These are phyloP conservation scores for Linum trigynum DNA, from an alignment of 345 rosid species.

Conservation along the genomic window DNA sequence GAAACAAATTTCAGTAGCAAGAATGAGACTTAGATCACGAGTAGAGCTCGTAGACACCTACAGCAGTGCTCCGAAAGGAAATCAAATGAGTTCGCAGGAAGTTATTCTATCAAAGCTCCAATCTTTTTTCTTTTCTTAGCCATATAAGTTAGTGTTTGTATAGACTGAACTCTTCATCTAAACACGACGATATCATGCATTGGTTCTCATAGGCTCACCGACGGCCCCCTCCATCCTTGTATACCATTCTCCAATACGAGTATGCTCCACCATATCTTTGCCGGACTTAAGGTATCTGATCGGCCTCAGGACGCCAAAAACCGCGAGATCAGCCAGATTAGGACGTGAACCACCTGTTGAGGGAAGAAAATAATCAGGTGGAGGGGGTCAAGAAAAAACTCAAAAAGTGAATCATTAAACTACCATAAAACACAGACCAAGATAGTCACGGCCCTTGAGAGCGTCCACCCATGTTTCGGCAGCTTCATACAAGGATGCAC, in stretches of 20 bases:
- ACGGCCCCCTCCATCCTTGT: conserved; percentile 60
- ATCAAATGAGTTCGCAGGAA: neutral
- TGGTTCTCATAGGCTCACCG: conserved; percentile 51
- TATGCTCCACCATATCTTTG: conserved; percentile 84
- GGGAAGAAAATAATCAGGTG: neutral
- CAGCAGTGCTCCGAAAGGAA: neutral
- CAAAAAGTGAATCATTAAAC: neutral
- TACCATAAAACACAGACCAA: conserved; percentile 30
- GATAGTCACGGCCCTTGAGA: conserved; percentile 55
- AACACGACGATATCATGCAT: conserved; percentile 15
- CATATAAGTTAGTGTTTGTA: neutral
- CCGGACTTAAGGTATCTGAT: conserved; percentile 70
- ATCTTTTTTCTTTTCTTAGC: conserved; percentile 1
- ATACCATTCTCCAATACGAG: conserved; percentile 80
- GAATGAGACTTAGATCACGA: neutral
- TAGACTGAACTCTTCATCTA: neutral
- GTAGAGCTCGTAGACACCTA: neutral
- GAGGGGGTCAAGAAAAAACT: neutral
- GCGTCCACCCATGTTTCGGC: conserved; percentile 93
- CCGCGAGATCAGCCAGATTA: conserved; percentile 87
- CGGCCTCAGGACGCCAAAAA: conserved; percentile 86
- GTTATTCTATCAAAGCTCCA: neutral
- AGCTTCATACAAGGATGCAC: conserved; percentile 74
- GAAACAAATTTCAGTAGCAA: neutral
- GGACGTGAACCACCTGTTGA: conserved; percentile 68